Evolutionary conservation across 805 yeast species (phyloP).

Genomic region (Sugiyamaella lignohabitans): DNA sequence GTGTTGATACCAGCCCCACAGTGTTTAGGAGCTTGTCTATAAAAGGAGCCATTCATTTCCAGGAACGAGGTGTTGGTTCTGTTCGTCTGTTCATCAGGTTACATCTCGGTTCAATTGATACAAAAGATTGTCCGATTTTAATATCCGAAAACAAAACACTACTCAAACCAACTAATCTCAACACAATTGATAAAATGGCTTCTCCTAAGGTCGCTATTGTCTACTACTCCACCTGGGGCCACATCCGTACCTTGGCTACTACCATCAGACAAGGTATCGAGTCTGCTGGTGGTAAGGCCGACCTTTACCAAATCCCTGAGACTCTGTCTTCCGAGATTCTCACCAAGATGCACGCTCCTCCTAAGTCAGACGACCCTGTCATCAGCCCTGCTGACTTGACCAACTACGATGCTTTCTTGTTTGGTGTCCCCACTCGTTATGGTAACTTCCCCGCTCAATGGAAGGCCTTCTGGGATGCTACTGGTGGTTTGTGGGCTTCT

Average conservation of each 20-base stretch:
- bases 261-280: conserved; percentile 63
- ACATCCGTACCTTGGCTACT: conserved; percentile 62
- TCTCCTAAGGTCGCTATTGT: conserved; percentile 59
- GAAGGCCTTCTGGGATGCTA: conserved; percentile 66
- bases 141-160: background rate
- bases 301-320: conserved; percentile 74
- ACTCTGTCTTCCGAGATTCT: conserved; percentile 63
- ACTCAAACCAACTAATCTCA: no score
- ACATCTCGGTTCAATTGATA: no score
- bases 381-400: conserved; percentile 48
- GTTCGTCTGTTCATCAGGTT: no score
- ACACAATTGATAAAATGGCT: no score
- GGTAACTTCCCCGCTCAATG: conserved; percentile 75
- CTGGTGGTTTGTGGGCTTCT: conserved; percentile 69
- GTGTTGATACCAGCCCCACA: no score
- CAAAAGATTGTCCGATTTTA: background rate
- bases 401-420: conserved; percentile 64
- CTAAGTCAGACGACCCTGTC: conserved; percentile 41
- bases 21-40: no score
- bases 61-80: no score
- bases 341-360: conserved; percentile 57
- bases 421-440: conserved; percentile 76
- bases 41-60: no score
- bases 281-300: conserved; percentile 62
- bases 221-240: conserved; percentile 78